Base-by-base conservation (phyloP, 1,284 basidiomycete genomes). In the Apiotrichum sp. region DNA sequence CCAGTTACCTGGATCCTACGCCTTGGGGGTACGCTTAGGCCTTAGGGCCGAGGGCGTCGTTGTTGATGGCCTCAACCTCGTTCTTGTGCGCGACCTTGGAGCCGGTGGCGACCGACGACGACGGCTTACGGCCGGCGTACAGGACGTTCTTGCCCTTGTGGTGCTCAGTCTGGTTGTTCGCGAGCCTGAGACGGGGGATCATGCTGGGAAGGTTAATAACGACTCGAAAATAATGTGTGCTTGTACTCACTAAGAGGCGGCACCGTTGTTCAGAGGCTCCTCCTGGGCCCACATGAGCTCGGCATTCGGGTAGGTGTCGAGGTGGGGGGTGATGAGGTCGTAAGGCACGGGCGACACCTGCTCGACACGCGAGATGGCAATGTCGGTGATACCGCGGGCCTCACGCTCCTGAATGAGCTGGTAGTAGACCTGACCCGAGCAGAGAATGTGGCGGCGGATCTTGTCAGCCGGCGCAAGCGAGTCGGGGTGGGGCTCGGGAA, bases 331-430 rank as follows among this genome's bases (percentile, higher is more conserved):
- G 63, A 91, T 85, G 54, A 90, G 77, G 68, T 97, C 93, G 73
- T 98, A 98, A 48, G 96, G 93, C 82, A 98, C 88, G 1, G 95
- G 96, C 42, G 89, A 91, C 55, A 98, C 70, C 78, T 98, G 95
- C 77, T 99, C 95, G 49, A 98, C 75, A 55, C 95, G 82, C 67
- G 89, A 93, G 70, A 98, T 97, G 36, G 87, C 95, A 58, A 98
- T 83, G 70, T 98, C 87, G 66, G 89, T 89, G 80, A 93, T 87
- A 36, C 88, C 88, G 59, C 84, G 85, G 47, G 88, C 87, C 74
- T 93, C 89, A 62, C 93, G 87, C 70, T 92, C 91, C 72, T 90
- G 85, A 38, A 95, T 73, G 47, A 98, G 83, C 39, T 88, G 83
- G 72, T 88, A 86, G 80, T 98, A 98, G 35, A 97, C 89, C 80